Conservation (phyloP, 2,329 filamentous ascomycete species). For the Monosporascus sp. region DNA sequence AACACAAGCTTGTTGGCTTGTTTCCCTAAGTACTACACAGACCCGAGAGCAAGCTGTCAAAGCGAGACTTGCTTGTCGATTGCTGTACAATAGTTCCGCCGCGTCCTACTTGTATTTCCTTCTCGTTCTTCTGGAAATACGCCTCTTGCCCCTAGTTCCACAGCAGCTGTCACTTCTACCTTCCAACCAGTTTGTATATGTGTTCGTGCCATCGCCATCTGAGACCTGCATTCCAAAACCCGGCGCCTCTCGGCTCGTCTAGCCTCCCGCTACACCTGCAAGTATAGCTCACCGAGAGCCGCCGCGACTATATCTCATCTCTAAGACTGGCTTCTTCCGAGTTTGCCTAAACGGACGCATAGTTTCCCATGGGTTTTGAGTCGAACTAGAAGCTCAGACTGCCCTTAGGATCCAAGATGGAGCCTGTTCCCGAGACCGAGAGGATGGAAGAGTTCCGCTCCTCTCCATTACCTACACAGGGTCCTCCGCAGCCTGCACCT, state of each 20-base stretch:
- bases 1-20: not conserved
- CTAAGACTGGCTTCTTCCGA: not conserved
- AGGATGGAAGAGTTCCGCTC: conserved; percentile 62
- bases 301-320: not conserved
- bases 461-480: conserved; percentile 51
- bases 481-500: conserved; percentile 39
- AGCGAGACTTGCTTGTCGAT: not conserved
- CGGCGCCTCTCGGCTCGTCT: conserved; percentile 8
- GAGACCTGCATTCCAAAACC: conserved; percentile 21
- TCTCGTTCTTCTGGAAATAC: not conserved
- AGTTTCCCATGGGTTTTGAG: conserved; percentile 8
- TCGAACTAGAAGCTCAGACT: conserved; percentile 4
- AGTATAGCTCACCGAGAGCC: not conserved
- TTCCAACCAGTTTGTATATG: conserved; percentile 6
- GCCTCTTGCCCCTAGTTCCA: conserved; percentile 1
- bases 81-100: not conserved
- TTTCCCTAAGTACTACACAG: not conserved
- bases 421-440: conserved; percentile 64
- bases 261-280: not conserved
- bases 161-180: not conserved
- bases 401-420: conserved; percentile 42
- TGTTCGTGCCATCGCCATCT: conserved; percentile 8
- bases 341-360: conserved; percentile 1
- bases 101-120: not conserved
- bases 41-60: not conserved